phyloP scores from a whole-genome alignment of 2,329 filamentous ascomycete species.

The Tetracladium maxilliforme region DNA sequence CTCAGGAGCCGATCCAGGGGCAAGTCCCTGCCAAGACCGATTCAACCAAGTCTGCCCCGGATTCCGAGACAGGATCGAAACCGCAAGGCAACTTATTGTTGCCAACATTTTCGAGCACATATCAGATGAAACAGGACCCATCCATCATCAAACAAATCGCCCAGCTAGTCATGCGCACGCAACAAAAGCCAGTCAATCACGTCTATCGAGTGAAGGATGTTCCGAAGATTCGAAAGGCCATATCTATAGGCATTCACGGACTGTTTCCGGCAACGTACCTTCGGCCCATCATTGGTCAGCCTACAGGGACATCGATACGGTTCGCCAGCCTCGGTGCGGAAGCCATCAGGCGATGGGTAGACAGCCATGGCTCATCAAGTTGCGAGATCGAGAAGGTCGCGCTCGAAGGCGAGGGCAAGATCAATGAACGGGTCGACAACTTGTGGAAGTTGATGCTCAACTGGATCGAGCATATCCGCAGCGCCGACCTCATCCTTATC shows the following conservation, averaged over 20 bases:
- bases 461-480: conserved; percentile 81
- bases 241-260: conserved; percentile 90
- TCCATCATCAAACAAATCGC: conserved; percentile 56
- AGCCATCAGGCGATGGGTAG: conserved; percentile 72
- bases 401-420: conserved; percentile 86
- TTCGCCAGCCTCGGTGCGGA: conserved; percentile 81
- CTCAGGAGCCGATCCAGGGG: no score
- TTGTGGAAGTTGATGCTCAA: conserved; percentile 91
- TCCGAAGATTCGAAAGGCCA: conserved; percentile 65
- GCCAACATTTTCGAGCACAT: conserved; percentile 56
- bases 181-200: conserved; percentile 47
- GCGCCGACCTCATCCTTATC: conserved; percentile 80
- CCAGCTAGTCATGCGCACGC: conserved; percentile 38
- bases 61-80: conserved; percentile 12
- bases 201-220: conserved; percentile 56
- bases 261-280: conserved; percentile 81
- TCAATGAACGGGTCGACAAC: conserved; percentile 76
- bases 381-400: conserved; percentile 86
- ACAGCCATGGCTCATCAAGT: conserved; percentile 48
- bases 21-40: no score
- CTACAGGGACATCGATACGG: conserved; percentile 85
- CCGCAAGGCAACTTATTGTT: conserved; percentile 42
- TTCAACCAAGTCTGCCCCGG: conserved; percentile 18
- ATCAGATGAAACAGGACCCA: conserved; percentile 49
- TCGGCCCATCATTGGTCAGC: conserved; percentile 83